These are phyloP conservation scores for Ilex aquifolium DNA, from an alignment of 257 asterid species.

Conservation along the genomic window DNA sequence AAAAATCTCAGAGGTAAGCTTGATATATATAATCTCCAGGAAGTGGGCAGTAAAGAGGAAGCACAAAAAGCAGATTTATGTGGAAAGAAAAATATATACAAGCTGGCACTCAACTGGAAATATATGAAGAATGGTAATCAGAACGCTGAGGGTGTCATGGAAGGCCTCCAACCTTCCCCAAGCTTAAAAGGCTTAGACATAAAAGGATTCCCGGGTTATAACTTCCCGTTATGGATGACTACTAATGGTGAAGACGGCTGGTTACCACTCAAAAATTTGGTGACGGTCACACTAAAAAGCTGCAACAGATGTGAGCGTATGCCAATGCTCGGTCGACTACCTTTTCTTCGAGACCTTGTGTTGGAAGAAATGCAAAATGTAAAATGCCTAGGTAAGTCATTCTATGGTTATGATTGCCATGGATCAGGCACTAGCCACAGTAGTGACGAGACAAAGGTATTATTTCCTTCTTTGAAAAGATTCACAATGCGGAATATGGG, in stretches of 20 bases:
- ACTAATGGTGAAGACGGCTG: not conserved
- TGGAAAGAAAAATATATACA: not conserved
- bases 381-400: conserved; percentile 16
- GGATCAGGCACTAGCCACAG: not conserved
- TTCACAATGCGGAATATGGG: conserved; percentile 8
- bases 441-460: not conserved
- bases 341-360: conserved; percentile 8
- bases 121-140: not conserved
- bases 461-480: conserved; percentile 20
- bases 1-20: not conserved
- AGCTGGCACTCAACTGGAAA: conserved; percentile 11
- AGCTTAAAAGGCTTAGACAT: conserved; percentile 3
- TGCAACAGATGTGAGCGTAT: conserved; percentile 17
- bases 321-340: conserved; percentile 14
- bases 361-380: conserved; percentile 2
- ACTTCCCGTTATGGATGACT: conserved; percentile 14
- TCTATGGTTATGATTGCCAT: conserved; percentile 7
- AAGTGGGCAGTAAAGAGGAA: not conserved
- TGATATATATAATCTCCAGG: not conserved
- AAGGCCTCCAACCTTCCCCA: conserved; percentile 27
- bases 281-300: not conserved
- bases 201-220: conserved; percentile 1
- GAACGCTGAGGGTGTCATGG: conserved; percentile 16
- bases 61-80: not conserved
- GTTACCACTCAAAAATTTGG: conserved; percentile 7